Base-by-base conservation (phyloP, 2,329 filamentous ascomycete species). In the Elsinoe perseae region DNA sequence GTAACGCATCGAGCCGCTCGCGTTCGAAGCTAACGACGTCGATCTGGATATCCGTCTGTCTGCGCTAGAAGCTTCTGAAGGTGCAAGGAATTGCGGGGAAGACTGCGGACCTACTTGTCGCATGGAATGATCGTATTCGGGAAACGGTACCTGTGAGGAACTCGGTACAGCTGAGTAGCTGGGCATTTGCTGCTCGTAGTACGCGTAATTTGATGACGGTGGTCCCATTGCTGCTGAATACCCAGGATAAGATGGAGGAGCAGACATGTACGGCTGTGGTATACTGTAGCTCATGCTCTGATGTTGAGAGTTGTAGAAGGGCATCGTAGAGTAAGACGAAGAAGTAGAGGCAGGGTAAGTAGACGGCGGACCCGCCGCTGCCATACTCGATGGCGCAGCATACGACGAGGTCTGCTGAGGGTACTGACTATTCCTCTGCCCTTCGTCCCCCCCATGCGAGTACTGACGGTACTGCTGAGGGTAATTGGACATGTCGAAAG, bases 1-100 rank as follows among this genome's bases (percentile, higher is more conserved):
- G 57, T 64, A 64, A 21, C 56, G 61, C 12, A 54, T 57, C 7
- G 64, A 65, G 58, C 40, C 20, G 8, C 65, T 67, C 9, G 64
- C 60, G 43, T 62, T 61, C 3, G 65, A 67, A 55, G 61, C 59
- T 40, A 66, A 61, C 2, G 66, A 67, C 6, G 62, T 61, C 23
- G 64, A 60, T 54, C 66, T 55, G 4, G 57, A 59, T 25, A 57
- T 52, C 6, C 53, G 46, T 14, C 56, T 46, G 32, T 52, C 56
- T 21, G 57, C 40, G n/a, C 27, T 48, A 20, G 36, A n/a, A 8
- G 20, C 14, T 30, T 57, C 56, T 20, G 58, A 52, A 27, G 58
- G 58, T 40, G 54, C 56, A 12, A 59, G 52, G 27, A 54, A 57
- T 5, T 56, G 53, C 16, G 38, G 58, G 34, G 44, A 52, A 21